A percentile compares a stretch with the other conserved stretches of the same genome.
These are phyloP conservation scores for Mycena pura DNA, from an alignment of 768 basidiomycete genomes.

Conservation along the genomic window DNA sequence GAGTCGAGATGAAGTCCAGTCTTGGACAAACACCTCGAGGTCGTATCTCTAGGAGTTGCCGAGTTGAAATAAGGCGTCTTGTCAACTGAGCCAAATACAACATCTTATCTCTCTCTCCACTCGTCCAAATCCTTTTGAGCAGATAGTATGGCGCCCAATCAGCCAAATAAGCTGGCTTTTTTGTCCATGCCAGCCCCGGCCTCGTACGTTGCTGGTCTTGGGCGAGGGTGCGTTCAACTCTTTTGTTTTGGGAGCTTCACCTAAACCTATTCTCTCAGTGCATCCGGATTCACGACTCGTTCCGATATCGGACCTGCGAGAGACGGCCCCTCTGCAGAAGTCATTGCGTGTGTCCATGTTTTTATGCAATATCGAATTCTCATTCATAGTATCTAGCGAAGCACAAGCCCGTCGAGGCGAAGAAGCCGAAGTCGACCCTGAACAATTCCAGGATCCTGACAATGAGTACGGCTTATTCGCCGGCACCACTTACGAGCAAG, in stretches of 20 bases:
- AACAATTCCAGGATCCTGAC: slow-evolving; percentile 96
- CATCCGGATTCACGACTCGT: slow-evolving; percentile 96
- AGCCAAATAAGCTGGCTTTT: slow-evolving; percentile 85
- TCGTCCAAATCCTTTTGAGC: slow-evolving; percentile 4
- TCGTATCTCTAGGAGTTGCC: too few relatives aligned
- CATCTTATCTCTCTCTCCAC: background rate
- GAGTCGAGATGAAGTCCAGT: too few relatives aligned
- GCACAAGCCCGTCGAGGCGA: slow-evolving; percentile 88
- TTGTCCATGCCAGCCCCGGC: slow-evolving; percentile 93
- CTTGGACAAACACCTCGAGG: too few relatives aligned
- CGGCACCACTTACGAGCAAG: slow-evolving; percentile 94
- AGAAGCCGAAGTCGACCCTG: slow-evolving; percentile 86
- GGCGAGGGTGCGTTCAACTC: slow-evolving; percentile 76
- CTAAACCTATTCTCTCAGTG: slow-evolving; percentile 53
- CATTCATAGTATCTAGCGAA: slow-evolving; percentile 68
- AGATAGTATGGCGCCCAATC: slow-evolving; percentile 49
- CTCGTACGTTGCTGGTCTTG: slow-evolving; percentile 97
- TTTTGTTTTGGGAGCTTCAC: background rate
- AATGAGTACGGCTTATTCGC: slow-evolving; percentile 97
- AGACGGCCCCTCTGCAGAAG: slow-evolving; percentile 92
- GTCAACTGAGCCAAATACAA: background rate
- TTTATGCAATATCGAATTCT: background rate
- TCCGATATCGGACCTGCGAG: slow-evolving; percentile 99
- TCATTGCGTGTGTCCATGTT: slow-evolving; percentile 72
- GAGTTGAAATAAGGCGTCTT: too few relatives aligned